These are phyloP conservation scores for Talinum fruticosum DNA, from an alignment of 148 eudicot genomes.

Conservation along the genomic window DNA sequence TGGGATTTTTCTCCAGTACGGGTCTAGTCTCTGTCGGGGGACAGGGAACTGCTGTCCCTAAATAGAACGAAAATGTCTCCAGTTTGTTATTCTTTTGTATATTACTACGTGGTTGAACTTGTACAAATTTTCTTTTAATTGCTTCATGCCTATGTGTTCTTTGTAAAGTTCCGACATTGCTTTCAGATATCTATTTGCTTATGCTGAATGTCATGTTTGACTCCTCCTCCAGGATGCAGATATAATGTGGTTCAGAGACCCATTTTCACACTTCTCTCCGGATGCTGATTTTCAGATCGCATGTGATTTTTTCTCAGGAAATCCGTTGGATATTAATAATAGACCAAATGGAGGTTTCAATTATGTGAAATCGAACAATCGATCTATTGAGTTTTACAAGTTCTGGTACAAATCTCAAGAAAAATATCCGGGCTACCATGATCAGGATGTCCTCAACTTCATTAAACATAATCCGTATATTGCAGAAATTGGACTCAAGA, in stretches of 20 bases:
- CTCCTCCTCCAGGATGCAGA: conserved; percentile 52
- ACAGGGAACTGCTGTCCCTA: too few species aligned
- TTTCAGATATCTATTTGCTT: not conserved
- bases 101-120: too few species aligned
- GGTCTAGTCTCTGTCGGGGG: too few species aligned
- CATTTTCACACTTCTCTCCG: conserved; percentile 43
- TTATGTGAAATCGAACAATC: conserved; percentile 53
- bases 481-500: conserved; percentile 37
- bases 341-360: conserved; percentile 57
- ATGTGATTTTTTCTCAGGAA: conserved; percentile 48
- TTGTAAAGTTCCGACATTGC: not conserved
- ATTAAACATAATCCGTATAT: conserved; percentile 40
- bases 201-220: conserved; percentile 12
- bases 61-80: too few species aligned
- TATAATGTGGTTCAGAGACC: conserved; percentile 70
- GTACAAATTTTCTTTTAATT: not conserved
- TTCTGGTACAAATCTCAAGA: conserved; percentile 42
- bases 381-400: conserved; percentile 46
- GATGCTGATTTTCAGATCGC: conserved; percentile 67
- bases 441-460: conserved; percentile 49
- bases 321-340: conserved; percentile 39
- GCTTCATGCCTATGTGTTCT: not conserved
- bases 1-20: too few species aligned
- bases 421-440: conserved; percentile 42
- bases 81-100: too few species aligned